phyloP scores from a whole-genome alignment of 768 basidiomycete genomes.

The Mycena rebaudengoi region DNA sequence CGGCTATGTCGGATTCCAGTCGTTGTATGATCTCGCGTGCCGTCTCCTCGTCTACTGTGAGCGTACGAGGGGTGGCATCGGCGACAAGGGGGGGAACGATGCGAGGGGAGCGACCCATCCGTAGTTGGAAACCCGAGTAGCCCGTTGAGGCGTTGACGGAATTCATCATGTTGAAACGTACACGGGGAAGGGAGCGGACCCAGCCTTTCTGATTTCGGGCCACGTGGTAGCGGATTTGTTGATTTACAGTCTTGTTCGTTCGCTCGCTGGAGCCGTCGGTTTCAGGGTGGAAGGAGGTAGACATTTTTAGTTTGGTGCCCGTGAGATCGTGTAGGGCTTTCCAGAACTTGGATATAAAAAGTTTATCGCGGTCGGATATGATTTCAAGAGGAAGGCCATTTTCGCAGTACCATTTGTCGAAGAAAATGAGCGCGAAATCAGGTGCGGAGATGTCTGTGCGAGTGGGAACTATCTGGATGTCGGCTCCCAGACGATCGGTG shows the following conservation, averaged over 20 bases:
- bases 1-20: conserved; percentile 22
- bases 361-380: conserved; percentile 40
- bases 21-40: conserved; percentile 12
- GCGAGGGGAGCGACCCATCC: conserved; percentile 29
- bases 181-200: conserved; percentile 31
- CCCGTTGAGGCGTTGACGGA: conserved; percentile 39
- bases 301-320: conserved; percentile 37
- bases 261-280: conserved; percentile 44
- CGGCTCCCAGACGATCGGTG: background rate
- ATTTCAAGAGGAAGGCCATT: conserved; percentile 36
- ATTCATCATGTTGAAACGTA: conserved; percentile 45
- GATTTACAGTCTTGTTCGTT: conserved; percentile 42
- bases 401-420: conserved; percentile 33
- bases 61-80: conserved; percentile 5
- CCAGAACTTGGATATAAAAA: conserved; percentile 44
- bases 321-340: conserved; percentile 24
- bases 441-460: conserved; percentile 13
- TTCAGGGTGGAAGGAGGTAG: conserved; percentile 47
- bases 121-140: conserved; percentile 41
- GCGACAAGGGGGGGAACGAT: conserved; percentile 35
- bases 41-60: conserved; percentile 13
- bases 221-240: conserved; percentile 37
- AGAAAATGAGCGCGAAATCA: conserved; percentile 24
- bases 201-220: conserved; percentile 42
- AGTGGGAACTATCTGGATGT: conserved; percentile 16